Conservation (phyloP, 164 flowering plant species). For the Amborella trichopoda region DNA sequence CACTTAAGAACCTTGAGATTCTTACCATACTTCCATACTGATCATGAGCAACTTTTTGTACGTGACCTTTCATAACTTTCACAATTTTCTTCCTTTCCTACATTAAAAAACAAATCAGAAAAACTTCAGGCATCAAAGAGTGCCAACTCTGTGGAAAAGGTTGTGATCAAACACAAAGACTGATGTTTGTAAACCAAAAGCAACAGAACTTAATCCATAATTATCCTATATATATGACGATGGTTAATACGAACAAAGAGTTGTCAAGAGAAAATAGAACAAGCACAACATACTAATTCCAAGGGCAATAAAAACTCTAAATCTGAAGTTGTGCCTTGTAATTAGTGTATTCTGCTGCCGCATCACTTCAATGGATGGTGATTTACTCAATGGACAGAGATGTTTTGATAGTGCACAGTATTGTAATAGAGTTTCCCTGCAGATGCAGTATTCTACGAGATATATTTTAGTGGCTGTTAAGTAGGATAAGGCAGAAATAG, state of each 20-base stretch:
- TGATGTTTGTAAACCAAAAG: background rate
- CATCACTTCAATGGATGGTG: no score
- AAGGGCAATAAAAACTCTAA: no score
- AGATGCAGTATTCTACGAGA: no score
- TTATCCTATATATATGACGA: background rate
- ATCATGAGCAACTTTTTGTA: conserved; percentile 62
- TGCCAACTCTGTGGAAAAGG: background rate
- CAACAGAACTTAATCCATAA: background rate
- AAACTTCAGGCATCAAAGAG: background rate
- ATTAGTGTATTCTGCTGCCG: no score
- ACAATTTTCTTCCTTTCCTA: conserved; percentile 91
- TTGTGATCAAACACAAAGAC: background rate
- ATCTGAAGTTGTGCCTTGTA: no score
- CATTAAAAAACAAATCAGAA: conserved; percentile 2
- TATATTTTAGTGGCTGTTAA: no score
- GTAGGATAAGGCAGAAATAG: background rate
- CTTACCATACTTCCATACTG: conserved; percentile 71
- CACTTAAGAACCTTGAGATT: background rate
- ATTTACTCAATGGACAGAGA: no score
- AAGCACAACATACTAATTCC: no score
- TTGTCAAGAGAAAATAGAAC: background rate
- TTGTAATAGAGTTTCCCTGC: no score
- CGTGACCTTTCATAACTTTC: conserved; percentile 77
- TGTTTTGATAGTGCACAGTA: no score
- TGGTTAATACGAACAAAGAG: background rate